Evolutionary conservation across 2,329 filamentous ascomycete genomes (phyloP).

Genomic region (Calonectria montana): DNA sequence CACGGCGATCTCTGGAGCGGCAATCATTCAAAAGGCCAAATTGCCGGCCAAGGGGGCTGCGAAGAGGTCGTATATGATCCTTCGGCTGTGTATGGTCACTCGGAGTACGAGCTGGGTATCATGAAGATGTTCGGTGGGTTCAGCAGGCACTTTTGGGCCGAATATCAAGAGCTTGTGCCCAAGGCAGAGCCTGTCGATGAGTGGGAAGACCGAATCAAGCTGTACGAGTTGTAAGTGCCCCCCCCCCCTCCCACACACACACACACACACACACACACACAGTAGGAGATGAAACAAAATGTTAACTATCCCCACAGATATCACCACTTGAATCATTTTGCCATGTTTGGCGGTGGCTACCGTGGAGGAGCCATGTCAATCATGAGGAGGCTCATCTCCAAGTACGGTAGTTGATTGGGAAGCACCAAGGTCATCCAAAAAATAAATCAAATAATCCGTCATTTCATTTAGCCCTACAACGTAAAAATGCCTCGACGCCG

Average conservation of each 20-base stretch:
- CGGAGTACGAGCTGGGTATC: slow-evolving; percentile 91
- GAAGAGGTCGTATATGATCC: slow-evolving; percentile 89
- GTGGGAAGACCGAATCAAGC: slow-evolving; percentile 82
- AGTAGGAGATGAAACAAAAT: background rate
- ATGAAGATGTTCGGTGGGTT: slow-evolving; percentile 98
- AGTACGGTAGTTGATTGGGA: slow-evolving; percentile 67
- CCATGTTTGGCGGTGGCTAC: slow-evolving; percentile 86
- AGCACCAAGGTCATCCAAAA: slow-evolving; percentile 13
- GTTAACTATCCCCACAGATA: slow-evolving; percentile 64
- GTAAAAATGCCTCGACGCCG: slow-evolving; percentile 39
- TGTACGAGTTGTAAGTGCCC: slow-evolving; percentile 83
- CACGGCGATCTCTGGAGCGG: slow-evolving; percentile 97
- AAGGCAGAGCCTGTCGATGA: slow-evolving; percentile 85
- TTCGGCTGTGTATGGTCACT: slow-evolving; percentile 84
- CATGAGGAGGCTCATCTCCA: slow-evolving; percentile 78
- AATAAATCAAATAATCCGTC: slow-evolving; percentile 14
- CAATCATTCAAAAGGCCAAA: slow-evolving; percentile 76
- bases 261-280: too few species aligned
- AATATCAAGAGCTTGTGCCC: slow-evolving; percentile 80
- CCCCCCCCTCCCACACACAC: too few species aligned
- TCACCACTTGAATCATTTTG: slow-evolving; percentile 90
- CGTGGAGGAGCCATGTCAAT: slow-evolving; percentile 80
- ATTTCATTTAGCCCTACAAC: slow-evolving; percentile 27
- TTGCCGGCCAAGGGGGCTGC: slow-evolving; percentile 63
- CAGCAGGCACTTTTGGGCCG: slow-evolving; percentile 74